These are phyloP conservation scores for Yamadazyma insecticola DNA, from an alignment of 805 yeast genomes.

Conservation along the genomic window DNA sequence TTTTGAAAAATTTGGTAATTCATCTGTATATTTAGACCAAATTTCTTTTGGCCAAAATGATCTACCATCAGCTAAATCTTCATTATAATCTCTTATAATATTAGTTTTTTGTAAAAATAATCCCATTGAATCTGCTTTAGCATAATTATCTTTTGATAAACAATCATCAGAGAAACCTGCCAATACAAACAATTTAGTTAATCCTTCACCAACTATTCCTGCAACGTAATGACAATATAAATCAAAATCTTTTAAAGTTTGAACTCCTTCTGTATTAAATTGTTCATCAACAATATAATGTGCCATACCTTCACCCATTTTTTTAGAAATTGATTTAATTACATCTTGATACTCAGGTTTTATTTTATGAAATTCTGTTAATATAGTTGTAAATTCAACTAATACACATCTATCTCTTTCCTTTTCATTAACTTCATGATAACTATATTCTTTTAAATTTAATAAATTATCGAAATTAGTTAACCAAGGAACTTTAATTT, in stretches of 20 bases:
- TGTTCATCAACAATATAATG: slow-evolving; percentile 76
- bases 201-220: slow-evolving; percentile 95
- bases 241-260: slow-evolving; percentile 77
- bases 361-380: slow-evolving; percentile 68
- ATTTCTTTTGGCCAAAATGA: slow-evolving; percentile 95
- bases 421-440: slow-evolving; percentile 63
- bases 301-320: slow-evolving; percentile 99
- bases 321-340: slow-evolving; percentile 66
- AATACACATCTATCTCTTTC: slow-evolving; percentile 82
- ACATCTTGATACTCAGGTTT: slow-evolving; percentile 74
- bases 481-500: slow-evolving; percentile 68
- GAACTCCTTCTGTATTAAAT: slow-evolving; percentile 75
- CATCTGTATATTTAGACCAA: slow-evolving; percentile 77
- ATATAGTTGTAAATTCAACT: slow-evolving; percentile 67
- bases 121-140: slow-evolving; percentile 83
- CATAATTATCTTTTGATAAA: slow-evolving; percentile 47
- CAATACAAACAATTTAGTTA: slow-evolving; percentile 73
- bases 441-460: slow-evolving; percentile 70
- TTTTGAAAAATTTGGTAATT: slow-evolving; percentile 53
- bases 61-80: slow-evolving; percentile 87
- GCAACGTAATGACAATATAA: slow-evolving; percentile 96
- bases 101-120: slow-evolving; percentile 92
- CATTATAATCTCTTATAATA: slow-evolving; percentile 91
- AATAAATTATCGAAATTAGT: slow-evolving; percentile 64
- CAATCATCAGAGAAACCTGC: slow-evolving; percentile 62